These are phyloP conservation scores for Fusarium armeniacum DNA, from an alignment of 2,329 filamentous ascomycete species.

Conservation along the genomic window DNA sequence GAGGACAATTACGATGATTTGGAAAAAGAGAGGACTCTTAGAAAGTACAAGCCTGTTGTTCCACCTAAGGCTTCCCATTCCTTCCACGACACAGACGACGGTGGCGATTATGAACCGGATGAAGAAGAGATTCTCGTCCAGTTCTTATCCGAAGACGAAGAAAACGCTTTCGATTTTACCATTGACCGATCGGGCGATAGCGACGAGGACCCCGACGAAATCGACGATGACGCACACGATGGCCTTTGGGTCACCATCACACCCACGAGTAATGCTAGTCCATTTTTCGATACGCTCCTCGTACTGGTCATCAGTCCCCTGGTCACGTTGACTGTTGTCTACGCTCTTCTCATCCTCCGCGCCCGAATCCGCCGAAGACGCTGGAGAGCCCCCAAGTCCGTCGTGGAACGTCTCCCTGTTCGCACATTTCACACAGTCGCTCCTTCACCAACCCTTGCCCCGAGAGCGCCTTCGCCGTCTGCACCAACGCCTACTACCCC, in stretches of 20 bases:
- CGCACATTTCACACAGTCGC: slow-evolving; percentile 92
- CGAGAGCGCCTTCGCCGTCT: slow-evolving; percentile 72
- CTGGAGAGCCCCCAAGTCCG: slow-evolving; percentile 97
- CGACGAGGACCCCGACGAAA: slow-evolving; percentile 31
- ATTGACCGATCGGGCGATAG: slow-evolving; percentile 45
- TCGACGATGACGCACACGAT: slow-evolving; percentile 63
- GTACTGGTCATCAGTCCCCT: slow-evolving; percentile 96
- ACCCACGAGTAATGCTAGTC: slow-evolving; percentile 88
- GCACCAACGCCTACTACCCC: slow-evolving; percentile 83
- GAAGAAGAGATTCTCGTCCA: slow-evolving; percentile 41
- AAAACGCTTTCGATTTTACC: slow-evolving; percentile 46
- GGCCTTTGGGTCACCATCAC: slow-evolving; percentile 98
- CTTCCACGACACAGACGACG: slow-evolving; percentile 7
- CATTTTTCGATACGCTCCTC: slow-evolving; percentile 96
- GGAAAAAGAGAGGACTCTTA: slow-evolving; percentile 6
- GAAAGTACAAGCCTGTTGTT: slow-evolving; percentile 25
- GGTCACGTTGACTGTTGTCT: slow-evolving; percentile 92
- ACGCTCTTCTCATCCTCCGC: slow-evolving; percentile 86
- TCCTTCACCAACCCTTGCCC: slow-evolving; percentile 67
- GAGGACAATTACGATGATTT: slow-evolving; percentile 33
- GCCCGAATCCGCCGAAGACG: slow-evolving; percentile 89
- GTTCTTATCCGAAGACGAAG: slow-evolving; percentile 48
- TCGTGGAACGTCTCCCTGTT: slow-evolving; percentile 94
- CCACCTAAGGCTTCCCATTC: slow-evolving; percentile 19
- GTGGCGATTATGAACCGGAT: slow-evolving; percentile 13